phyloP scores from a whole-genome alignment of 176 grass and related monocot species.

The Aegilops longissima region DNA sequence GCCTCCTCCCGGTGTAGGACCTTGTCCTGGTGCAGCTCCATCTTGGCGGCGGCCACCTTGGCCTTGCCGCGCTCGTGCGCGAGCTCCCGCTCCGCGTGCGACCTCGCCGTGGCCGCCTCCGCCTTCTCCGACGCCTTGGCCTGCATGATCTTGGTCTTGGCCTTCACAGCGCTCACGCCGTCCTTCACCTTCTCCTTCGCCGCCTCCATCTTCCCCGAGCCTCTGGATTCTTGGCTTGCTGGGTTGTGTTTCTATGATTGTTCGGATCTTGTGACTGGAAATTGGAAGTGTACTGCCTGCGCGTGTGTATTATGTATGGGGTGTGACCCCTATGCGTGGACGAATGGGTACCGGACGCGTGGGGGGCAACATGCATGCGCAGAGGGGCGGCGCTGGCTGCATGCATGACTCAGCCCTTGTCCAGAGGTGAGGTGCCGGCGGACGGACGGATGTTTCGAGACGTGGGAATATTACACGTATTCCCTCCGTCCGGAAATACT shows the following conservation, averaged over 20 bases:
- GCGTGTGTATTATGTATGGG: not conserved
- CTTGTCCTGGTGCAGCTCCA: slow-evolving; percentile 40
- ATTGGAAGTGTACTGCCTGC: not conserved
- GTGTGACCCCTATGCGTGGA: not conserved
- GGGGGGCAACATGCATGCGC: not conserved
- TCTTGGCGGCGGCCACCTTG: slow-evolving; percentile 59
- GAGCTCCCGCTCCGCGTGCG: slow-evolving; percentile 38
- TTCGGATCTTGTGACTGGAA: not conserved
- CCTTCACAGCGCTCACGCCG: slow-evolving; percentile 39
- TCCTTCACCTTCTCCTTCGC: slow-evolving; percentile 57
- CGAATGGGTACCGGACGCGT: not conserved
- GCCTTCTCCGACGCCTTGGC: slow-evolving; percentile 49
- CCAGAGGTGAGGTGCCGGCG: too few species aligned
- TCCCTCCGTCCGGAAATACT: too few species aligned
- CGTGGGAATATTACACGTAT: too few species aligned
- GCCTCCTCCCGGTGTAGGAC: not conserved
- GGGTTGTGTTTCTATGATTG: too few species aligned
- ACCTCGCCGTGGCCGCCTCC: slow-evolving; percentile 44
- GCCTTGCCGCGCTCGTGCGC: slow-evolving; percentile 58
- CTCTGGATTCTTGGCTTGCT: too few species aligned
- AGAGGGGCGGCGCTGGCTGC: too few species aligned
- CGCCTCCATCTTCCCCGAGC: not conserved
- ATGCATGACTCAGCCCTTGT: too few species aligned
- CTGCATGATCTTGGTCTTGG: slow-evolving; percentile 43
- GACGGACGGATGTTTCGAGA: too few species aligned